Evolutionary conservation across 129 eudicot genomes (phyloP), one percentile per base, ranked within the genome.

Genomic region (Deinandra increscens): DNA sequence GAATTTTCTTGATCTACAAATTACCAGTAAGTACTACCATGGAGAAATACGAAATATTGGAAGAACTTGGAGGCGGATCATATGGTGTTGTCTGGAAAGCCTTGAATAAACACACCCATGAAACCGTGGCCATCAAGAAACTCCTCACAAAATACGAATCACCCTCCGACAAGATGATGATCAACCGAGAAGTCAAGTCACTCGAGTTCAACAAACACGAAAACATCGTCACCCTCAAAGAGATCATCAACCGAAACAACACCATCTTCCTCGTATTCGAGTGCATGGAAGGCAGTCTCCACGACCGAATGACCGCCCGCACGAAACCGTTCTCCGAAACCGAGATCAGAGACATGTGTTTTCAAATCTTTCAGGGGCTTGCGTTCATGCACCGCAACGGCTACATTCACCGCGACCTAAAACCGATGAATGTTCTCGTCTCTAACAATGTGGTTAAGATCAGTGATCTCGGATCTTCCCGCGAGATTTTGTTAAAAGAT

Each of bases 351-450:
- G 81, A 84, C 64, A 78, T 95, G 93, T 85, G 93, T 72, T 91
- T 79, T 75, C 97, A 91, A 84, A 79, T 91, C 19, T 84, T 91
- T 80, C 90, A 85, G 71, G 97, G 96, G 55, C 97, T 91, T 66
- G 86, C 96, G 7, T 82, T 71, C 77, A 88, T 88, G 83, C 96
- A 91, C 46, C 80, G 65, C 73, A 84, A 85, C 17, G n/a, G n/a
- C n/a, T n/a, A n/a, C n/a, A n/a, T n/a, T n/a, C n/a, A n/a, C n/a
- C n/a, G n/a, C n/a, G n/a, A 87, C 96, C 31, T 91, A 81, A 72
- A 85, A 87, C 71, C 97, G 62, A 87, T 81, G 75, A 73, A 81
- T 38, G 38, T 26, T 68, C 69, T 45, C 15, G 36, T 60, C 8
- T 29, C n/a, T n/a, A n/a, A n/a, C 11, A 11, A 73, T 36, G 63